These are phyloP conservation scores for Trichoderma simmonsii DNA, from an alignment of 2,329 filamentous ascomycete species.

Conservation along the genomic window DNA sequence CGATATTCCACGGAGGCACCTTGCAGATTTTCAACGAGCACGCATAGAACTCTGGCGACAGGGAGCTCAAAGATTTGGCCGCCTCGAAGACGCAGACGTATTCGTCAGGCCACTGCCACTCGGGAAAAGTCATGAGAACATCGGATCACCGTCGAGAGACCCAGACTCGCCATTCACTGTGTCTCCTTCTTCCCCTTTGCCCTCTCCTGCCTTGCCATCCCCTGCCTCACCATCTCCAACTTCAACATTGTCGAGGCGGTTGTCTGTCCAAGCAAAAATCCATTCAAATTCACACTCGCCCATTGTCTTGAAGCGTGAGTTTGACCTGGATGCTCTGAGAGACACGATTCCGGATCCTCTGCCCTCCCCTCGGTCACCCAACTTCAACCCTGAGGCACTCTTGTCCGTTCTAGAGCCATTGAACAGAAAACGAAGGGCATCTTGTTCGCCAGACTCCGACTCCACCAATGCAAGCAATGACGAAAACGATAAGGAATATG, in stretches of 20 bases:
- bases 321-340: conserved; percentile 48
- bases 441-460: neutral
- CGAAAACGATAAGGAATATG: neutral
- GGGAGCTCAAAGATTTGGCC: conserved; percentile 22
- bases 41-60: conserved; percentile 25
- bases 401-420: conserved; percentile 17
- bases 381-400: conserved; percentile 21
- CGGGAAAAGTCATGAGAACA: conserved; percentile 19
- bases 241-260: conserved; percentile 5
- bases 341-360: conserved; percentile 42
- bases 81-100: conserved; percentile 23
- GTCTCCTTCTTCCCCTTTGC: neutral
- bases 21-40: conserved; percentile 27
- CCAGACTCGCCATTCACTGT: neutral
- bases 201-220: neutral
- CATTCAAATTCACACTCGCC: conserved; percentile 39
- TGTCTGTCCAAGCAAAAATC: conserved; percentile 30
- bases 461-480: neutral
- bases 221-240: neutral
- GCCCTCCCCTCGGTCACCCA: conserved; percentile 21
- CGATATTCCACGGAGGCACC: conserved; percentile 23
- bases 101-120: conserved; percentile 29
- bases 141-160: neutral
- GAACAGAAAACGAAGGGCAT: neutral
- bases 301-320: conserved; percentile 48